Base-by-base conservation (phyloP, 2,329 filamentous ascomycete genomes). In the Xylaria polymorpha region DNA sequence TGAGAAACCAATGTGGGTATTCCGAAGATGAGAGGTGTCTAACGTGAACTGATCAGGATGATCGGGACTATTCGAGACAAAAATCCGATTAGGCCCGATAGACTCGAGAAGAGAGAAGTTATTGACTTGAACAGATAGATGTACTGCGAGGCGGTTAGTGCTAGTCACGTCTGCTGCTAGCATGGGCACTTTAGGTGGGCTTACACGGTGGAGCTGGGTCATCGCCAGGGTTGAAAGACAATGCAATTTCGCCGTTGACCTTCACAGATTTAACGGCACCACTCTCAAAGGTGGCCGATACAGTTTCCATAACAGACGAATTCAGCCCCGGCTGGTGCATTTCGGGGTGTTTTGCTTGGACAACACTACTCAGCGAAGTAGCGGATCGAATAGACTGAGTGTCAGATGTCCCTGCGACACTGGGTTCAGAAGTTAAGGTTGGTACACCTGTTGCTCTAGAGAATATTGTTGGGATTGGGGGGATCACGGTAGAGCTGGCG, bases 11-110 rank as follows among this genome's bases (percentile, higher is more conserved):
- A 95, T 90, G 0, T 91, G 87, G 1, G 93, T 91, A 75, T 91
- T 89, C 74, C 90, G 85, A 70, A 98, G 87, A 77, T 91, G 89
- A 15, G 89, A 85, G 7, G 96, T 82, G 70, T 94, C 88, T 39
- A 99, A 83, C 0, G 84, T 88, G 81, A 97, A 99, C 77, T 95
- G 91, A 67, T 97, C 94, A 3, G 91, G 87, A 67, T 87, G 90
- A 10, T 91, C 88, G 0, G 85, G 77, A 0, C 83, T 84, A 73
- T 94, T 91, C 39, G 90, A 89, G 61, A 98, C 90, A 81, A 98
- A 97, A 66, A 94, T 92, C 51, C 94, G 93, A 79, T 99, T 99
- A 1, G 94, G 94, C 0, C 94, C 94, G 66, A 99, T 94, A 76
- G 93, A 94, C 76, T 98, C 96, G 6, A 99, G 86, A n/a, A 88